A percentile compares a stretch with the other conserved stretches of the same genome.
These are phyloP conservation scores for Solanum virginianum DNA, from an alignment of 257 asterid species.

Conservation along the genomic window DNA sequence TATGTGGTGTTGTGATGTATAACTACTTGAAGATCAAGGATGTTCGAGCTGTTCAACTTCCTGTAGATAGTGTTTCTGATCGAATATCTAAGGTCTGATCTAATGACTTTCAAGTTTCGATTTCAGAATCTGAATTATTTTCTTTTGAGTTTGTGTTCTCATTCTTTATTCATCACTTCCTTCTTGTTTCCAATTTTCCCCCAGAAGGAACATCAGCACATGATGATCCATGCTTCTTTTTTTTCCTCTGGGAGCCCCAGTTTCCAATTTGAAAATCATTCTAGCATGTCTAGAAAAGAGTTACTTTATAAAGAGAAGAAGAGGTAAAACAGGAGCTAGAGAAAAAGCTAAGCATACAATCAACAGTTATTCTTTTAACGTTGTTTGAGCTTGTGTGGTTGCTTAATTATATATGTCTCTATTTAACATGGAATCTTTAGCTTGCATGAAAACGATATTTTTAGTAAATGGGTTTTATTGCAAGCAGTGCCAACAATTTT, in stretches of 20 bases:
- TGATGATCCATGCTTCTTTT: neutral
- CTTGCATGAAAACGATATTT: neutral
- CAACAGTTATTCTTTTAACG: neutral
- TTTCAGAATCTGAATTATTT: neutral
- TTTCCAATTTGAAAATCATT: neutral
- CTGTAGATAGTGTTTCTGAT: constrained; percentile 36
- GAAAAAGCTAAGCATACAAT: neutral
- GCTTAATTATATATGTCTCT: neutral
- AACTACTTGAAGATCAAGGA: constrained; percentile 60
- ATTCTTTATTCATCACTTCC: neutral
- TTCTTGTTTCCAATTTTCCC: neutral
- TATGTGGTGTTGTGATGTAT: constrained; percentile 77
- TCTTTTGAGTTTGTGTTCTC: neutral
- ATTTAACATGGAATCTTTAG: neutral
- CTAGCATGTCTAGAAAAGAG: neutral
- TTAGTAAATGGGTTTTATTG: neutral
- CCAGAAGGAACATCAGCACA: neutral
- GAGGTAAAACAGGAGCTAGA: neutral
- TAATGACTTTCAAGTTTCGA: neutral
- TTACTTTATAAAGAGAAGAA: neutral
- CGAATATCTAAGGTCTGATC: constrained; percentile 38
- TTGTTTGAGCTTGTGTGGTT: neutral
- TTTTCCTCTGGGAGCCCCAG: neutral
- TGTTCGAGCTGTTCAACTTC: constrained; percentile 40
- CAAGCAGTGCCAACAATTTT: neutral